A percentile compares a stretch with the other conserved stretches of the same genome.
phyloP scores from a whole-genome alignment of 164 flowering plant species.

The Liriodendron chinense region DNA sequence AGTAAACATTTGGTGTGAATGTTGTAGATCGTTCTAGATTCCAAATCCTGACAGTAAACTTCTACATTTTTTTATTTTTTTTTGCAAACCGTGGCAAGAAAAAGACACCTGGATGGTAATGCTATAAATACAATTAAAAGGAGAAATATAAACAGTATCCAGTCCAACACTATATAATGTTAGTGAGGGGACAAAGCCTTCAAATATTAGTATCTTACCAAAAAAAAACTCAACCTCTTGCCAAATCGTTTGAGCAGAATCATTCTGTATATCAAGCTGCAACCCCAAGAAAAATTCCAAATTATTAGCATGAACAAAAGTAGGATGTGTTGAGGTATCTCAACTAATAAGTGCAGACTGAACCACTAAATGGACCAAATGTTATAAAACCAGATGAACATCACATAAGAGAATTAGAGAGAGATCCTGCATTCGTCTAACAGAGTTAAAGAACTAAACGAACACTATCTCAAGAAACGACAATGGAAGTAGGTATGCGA shows the following conservation, averaged over 20 bases:
- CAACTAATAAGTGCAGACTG: too few relatives aligned
- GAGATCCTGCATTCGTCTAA: too few relatives aligned
- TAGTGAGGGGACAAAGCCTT: neutral
- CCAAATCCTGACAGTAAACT: neutral
- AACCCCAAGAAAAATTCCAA: conserved; percentile 10
- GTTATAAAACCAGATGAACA: neutral
- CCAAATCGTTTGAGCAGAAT: conserved; percentile 75
- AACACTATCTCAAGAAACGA: too few relatives aligned
- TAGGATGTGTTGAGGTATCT: neutral
- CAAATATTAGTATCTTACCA: conserved; percentile 47
- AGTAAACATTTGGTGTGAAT: neutral
- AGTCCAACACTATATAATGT: neutral
- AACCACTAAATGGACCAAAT: neutral
- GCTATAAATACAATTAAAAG: neutral
- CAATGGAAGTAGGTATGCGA: too few relatives aligned
- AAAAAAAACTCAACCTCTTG: conserved; percentile 79
- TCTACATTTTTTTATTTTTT: neutral
- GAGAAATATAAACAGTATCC: neutral
- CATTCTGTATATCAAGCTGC: conserved; percentile 85
- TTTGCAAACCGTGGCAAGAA: neutral
- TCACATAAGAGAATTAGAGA: neutral
- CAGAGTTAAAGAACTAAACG: too few relatives aligned
- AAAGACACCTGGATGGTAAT: neutral
- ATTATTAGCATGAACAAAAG: conserved; percentile 4
- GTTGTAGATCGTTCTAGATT: neutral